Evolutionary conservation across 495 filamentous ascomycete species (phyloP).

Genomic region (Talaromyces wortmannii): DNA sequence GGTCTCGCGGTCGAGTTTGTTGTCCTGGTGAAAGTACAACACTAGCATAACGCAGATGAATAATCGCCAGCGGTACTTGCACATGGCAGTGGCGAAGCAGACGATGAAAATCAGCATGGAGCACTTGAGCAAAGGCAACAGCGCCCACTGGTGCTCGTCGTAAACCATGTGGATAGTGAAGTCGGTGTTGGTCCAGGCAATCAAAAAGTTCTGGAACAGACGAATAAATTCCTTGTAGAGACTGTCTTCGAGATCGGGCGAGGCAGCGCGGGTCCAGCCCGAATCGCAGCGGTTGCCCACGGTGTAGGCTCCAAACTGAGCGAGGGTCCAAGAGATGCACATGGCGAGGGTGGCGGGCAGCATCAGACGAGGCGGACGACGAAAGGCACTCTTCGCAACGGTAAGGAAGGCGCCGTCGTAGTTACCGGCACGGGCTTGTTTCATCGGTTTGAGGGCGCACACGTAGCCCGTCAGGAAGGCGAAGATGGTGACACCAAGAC

Average conservation of each 20-base stretch:
- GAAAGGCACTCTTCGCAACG: slow-evolving; percentile 56
- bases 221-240: slow-evolving; percentile 27
- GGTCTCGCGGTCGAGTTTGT: slow-evolving; percentile 21
- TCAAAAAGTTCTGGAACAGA: slow-evolving; percentile 44
- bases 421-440: slow-evolving; percentile 49
- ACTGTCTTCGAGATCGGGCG: slow-evolving; percentile 33
- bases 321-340: slow-evolving; percentile 48
- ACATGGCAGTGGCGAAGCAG: slow-evolving; percentile 47
- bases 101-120: slow-evolving; percentile 56
- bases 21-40: slow-evolving; percentile 46
- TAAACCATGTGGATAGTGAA: slow-evolving; percentile 40
- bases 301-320: slow-evolving; percentile 53
- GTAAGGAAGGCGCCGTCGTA: slow-evolving; percentile 43
- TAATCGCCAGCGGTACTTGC: slow-evolving; percentile 50
- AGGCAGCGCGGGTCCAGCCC: slow-evolving; percentile 52
- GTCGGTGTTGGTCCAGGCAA: slow-evolving; percentile 48
- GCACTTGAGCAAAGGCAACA: slow-evolving; percentile 54
- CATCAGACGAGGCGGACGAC: slow-evolving; percentile 55
- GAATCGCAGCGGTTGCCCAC: slow-evolving; percentile 50
- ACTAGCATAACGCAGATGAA: slow-evolving; percentile 41
- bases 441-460: slow-evolving; percentile 58
- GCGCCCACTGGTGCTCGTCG: slow-evolving; percentile 61
- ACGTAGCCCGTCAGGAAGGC: slow-evolving; percentile 63
- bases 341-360: slow-evolving; percentile 54
- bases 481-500: slow-evolving; percentile 61